Evolutionary conservation across 2,329 filamentous ascomycete species (phyloP).

Genomic region (Pestalotiopsis fici): DNA sequence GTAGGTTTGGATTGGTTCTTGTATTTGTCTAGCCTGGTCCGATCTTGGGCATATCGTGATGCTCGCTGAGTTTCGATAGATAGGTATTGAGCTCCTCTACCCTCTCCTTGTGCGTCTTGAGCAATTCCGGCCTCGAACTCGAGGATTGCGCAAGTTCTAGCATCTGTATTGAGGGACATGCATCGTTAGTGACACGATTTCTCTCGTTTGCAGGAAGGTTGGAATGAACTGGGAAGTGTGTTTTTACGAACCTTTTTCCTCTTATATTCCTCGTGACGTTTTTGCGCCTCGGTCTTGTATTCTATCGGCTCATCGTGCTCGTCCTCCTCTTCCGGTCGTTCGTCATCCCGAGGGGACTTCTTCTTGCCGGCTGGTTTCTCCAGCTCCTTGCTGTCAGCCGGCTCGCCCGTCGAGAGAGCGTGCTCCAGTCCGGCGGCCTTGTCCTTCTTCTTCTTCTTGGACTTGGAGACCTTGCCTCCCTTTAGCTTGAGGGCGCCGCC

Average conservation of each 20-base stretch:
- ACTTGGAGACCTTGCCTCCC: slow-evolving; percentile 65
- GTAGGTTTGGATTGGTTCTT: not conserved
- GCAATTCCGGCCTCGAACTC: slow-evolving; percentile 67
- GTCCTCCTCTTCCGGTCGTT: slow-evolving; percentile 28
- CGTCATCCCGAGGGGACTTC: slow-evolving; percentile 23
- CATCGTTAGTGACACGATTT: not conserved
- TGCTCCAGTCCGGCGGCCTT: slow-evolving; percentile 49
- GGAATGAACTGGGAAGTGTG: too few relatives aligned
- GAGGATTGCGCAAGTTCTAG: slow-evolving; percentile 72
- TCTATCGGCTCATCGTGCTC: slow-evolving; percentile 28
- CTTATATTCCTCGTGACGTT: slow-evolving; percentile 76
- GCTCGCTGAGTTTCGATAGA: slow-evolving; percentile 87
- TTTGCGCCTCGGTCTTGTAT: slow-evolving; percentile 82
- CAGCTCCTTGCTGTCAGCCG: slow-evolving; percentile 33
- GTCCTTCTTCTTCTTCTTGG: slow-evolving; percentile 64
- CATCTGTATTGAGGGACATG: slow-evolving; percentile 57
- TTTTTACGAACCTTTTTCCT: slow-evolving; percentile 78
- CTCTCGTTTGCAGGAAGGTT: too few relatives aligned
- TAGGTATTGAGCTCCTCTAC: slow-evolving; percentile 97
- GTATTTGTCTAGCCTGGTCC: slow-evolving; percentile 51
- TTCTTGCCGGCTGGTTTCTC: slow-evolving; percentile 15
- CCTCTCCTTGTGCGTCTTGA: slow-evolving; percentile 95
- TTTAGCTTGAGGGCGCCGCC: slow-evolving; percentile 85
- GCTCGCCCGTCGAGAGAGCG: slow-evolving; percentile 37
- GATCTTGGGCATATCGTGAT: slow-evolving; percentile 90